Evolutionary conservation across 2,329 filamentous ascomycete species (phyloP), one percentile per base, ranked within the genome.

Genomic region (Pseudogymnoascus sp.): DNA sequence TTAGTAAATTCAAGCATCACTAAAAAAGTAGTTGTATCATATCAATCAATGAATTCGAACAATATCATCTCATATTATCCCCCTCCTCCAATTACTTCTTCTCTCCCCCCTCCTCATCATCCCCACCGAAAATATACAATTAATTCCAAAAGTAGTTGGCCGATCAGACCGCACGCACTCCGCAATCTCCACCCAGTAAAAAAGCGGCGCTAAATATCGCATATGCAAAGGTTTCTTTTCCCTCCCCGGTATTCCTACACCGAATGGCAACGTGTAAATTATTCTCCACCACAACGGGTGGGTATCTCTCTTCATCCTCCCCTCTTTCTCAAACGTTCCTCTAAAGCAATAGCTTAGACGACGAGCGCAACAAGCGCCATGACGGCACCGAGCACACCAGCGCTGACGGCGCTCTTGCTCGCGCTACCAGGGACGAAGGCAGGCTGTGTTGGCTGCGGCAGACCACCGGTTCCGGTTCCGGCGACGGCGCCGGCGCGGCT

Each of bases 241-340:
- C 43, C n/a, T 31, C 26, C 26, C 26, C 28, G 26, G 16, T 22
- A 12, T 28, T 56, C 46, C 46, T 56, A 56, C 46, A 56, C 46
- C 46, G 46, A 56, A 56, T 56, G 46, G 46, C 46, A 56, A 56
- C 46, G 46, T 56, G 46, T 56, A 56, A 56, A 56, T 56, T 56
- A 56, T 16, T 56, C 46, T 56, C 46, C 46, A 8, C 46, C 46
- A 2, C 19, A 26, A 2, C 33, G 10, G 46, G 26, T 8, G 46
- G 46, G 46, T 56, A 56, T 12, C 8, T 16, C 46, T 31, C 26
- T 11, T 50, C 14, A 19, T 56, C 28, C 14, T 56, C 46, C 26
- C n/a, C 46, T 31, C 22, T 28, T n/a, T 6, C 7, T 31, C 28
- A 2, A 41, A 5, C 8, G 14, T n/a, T 40, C 6, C 0, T 16